Evolutionary conservation across 2,329 filamentous ascomycete species (phyloP).

Genomic region (Colletotrichum caudatum): DNA sequence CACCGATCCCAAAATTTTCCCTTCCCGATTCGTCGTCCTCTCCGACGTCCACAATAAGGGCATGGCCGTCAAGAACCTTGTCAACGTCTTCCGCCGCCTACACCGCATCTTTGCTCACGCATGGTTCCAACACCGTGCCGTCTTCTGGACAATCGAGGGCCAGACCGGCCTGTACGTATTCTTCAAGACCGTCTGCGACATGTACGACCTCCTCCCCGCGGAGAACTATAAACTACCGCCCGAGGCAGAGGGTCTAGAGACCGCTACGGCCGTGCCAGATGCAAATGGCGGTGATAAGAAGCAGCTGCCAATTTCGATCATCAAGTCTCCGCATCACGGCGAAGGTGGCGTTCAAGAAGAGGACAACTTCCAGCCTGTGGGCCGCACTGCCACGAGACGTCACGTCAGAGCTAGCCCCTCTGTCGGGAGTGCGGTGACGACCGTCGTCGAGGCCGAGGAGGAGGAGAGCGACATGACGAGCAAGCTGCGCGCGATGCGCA

Average conservation of each 20-base stretch:
- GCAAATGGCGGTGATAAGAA: slow-evolving; percentile 46
- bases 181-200: slow-evolving; percentile 97
- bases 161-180: slow-evolving; percentile 94
- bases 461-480: slow-evolving; percentile 69
- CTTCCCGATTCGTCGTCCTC: slow-evolving; percentile 77
- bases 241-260: slow-evolving; percentile 88
- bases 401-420: slow-evolving; percentile 86
- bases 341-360: slow-evolving; percentile 51
- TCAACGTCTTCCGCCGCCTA: slow-evolving; percentile 93
- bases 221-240: slow-evolving; percentile 97
- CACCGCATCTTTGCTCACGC: slow-evolving; percentile 98
- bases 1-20: slow-evolving; percentile 95
- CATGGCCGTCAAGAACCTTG: slow-evolving; percentile 82
- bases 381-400: slow-evolving; percentile 80
- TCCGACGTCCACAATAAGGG: slow-evolving; percentile 70
- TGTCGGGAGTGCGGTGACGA: slow-evolving; percentile 81
- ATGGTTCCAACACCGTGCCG: slow-evolving; percentile 96
- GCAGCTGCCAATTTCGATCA: slow-evolving; percentile 49
- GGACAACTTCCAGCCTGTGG: slow-evolving; percentile 64
- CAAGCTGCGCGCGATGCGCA: slow-evolving; percentile 60
- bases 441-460: slow-evolving; percentile 85
- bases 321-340: slow-evolving; percentile 50
- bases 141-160: slow-evolving; percentile 94
- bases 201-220: slow-evolving; percentile 87
- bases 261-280: slow-evolving; percentile 57